Percentiles rank a stretch among this genome's conserved stretches.
These are phyloP conservation scores for Pholiota microspora DNA, from an alignment of 768 basidiomycete species.

Conservation along the genomic window DNA sequence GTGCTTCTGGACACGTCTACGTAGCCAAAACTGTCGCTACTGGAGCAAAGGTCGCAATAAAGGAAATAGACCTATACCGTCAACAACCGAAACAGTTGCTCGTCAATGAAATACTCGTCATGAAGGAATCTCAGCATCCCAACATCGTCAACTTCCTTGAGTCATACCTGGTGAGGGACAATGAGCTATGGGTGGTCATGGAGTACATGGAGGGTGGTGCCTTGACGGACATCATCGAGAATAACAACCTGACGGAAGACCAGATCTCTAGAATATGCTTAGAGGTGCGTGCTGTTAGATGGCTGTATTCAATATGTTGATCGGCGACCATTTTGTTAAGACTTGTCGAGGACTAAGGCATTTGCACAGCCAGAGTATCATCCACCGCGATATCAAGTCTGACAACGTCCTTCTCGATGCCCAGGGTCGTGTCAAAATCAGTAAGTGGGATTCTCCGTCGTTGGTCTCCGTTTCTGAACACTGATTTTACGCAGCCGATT, in stretches of 20 bases:
- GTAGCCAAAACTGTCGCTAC: constrained; percentile 88
- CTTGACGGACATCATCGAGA: constrained; percentile 96
- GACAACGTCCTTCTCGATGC: constrained; percentile 95
- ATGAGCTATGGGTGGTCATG: constrained; percentile 97
- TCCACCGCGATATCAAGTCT: constrained; percentile 96
- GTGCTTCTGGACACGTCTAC: constrained; percentile 97
- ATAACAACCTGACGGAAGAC: constrained; percentile 92
- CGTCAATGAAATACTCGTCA: constrained; percentile 97
- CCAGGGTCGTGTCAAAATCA: constrained; percentile 94
- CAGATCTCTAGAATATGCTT: constrained; percentile 90
- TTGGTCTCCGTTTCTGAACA: background rate
- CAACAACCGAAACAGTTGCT: constrained; percentile 97
- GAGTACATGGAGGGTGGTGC: constrained; percentile 99
- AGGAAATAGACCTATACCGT: constrained; percentile 95
- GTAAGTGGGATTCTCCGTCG: constrained; percentile 45
- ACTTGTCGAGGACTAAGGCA: constrained; percentile 96
- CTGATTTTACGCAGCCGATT: constrained; percentile 68
- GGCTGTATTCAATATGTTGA: background rate
- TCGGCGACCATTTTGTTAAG: constrained; percentile 36
- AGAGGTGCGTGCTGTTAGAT: constrained; percentile 59
- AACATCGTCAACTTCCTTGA: constrained; percentile 97
- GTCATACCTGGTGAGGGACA: constrained; percentile 83
- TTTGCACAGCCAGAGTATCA: constrained; percentile 90
- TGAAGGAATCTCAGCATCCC: constrained; percentile 97
- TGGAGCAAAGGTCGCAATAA: constrained; percentile 92